Percentiles rank a stretch among this genome's conserved stretches.
These are phyloP conservation scores for Candida nitratophila DNA, from an alignment of 805 yeast genomes.

Conservation along the genomic window DNA sequence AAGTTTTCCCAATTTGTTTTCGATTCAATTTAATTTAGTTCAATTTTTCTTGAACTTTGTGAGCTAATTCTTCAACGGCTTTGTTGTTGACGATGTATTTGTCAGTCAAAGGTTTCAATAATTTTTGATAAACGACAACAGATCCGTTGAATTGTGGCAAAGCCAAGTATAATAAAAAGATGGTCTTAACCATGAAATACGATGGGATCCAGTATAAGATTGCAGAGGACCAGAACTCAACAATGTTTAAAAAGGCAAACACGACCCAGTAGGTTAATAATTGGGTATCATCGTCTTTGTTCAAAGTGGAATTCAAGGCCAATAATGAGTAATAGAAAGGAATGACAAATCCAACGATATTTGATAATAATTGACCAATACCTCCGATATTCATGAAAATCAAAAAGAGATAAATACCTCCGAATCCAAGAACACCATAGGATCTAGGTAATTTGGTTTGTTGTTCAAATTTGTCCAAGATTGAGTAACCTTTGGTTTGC, in stretches of 20 bases:
- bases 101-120: conserved; percentile 62
- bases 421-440: conserved; percentile 67
- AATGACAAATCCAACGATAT: conserved; percentile 81
- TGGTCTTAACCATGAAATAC: conserved; percentile 89
- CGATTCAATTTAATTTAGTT: conserved; percentile 22
- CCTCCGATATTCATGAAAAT: conserved; percentile 91
- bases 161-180: conserved; percentile 80
- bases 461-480: conserved; percentile 34
- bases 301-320: conserved; percentile 68
- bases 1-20: too few species aligned
- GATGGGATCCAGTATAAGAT: conserved; percentile 94
- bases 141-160: conserved; percentile 90
- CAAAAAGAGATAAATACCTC: conserved; percentile 60
- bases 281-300: conserved; percentile 84
- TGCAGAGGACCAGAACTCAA: conserved; percentile 94
- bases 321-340: conserved; percentile 86
- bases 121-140: conserved; percentile 49
- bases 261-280: conserved; percentile 97
- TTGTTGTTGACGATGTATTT: conserved; percentile 24
- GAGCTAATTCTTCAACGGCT: conserved; percentile 30
- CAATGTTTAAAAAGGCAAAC: conserved; percentile 83
- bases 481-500: conserved; percentile 17
- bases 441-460: conserved; percentile 67
- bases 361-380: conserved; percentile 87
- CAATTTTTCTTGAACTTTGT: conserved; percentile 41